Evolutionary conservation across 257 asterid genomes (phyloP).

Genomic region (Fraxinus quadrangulata): DNA sequence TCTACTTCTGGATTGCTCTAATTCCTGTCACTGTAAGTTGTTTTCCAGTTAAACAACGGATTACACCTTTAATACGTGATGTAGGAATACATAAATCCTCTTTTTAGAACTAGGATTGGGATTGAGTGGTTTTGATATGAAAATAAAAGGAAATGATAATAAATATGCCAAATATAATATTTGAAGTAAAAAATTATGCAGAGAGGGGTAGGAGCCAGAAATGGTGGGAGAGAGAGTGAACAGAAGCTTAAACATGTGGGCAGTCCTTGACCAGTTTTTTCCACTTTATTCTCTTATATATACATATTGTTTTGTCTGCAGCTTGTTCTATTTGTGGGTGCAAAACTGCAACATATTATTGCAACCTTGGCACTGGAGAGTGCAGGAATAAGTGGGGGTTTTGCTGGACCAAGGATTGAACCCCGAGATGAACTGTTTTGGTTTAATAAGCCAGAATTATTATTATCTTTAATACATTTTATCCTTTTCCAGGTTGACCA

Average conservation of each 20-base stretch:
- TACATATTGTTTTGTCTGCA: conserved; percentile 36
- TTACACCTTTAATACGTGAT: background rate
- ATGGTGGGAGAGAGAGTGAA: background rate
- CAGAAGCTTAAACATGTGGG: background rate
- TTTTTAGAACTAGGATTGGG: background rate
- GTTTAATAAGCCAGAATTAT: conserved; percentile 87
- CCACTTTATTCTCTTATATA: background rate
- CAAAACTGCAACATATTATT: conserved; percentile 90
- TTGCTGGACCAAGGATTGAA: conserved; percentile 56
- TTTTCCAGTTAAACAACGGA: background rate
- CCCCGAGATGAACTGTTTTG: conserved; percentile 93
- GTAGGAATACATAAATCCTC: background rate
- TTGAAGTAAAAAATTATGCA: background rate
- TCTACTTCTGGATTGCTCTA: conserved; percentile 96
- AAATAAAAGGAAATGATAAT: background rate
- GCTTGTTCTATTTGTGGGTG: conserved; percentile 87
- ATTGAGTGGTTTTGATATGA: background rate
- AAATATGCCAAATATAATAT: background rate
- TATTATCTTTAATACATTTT: conserved; percentile 81
- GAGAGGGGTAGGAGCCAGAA: background rate
- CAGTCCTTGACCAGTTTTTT: background rate
- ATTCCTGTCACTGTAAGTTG: conserved; percentile 83
- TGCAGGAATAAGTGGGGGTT: conserved; percentile 68
- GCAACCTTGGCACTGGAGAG: conserved; percentile 97
- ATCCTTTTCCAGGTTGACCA: conserved; percentile 87